Percentiles rank a stretch among this genome's conserved stretches.
phyloP scores from a whole-genome alignment of 768 basidiomycete genomes.

The Pholiota molesta region DNA sequence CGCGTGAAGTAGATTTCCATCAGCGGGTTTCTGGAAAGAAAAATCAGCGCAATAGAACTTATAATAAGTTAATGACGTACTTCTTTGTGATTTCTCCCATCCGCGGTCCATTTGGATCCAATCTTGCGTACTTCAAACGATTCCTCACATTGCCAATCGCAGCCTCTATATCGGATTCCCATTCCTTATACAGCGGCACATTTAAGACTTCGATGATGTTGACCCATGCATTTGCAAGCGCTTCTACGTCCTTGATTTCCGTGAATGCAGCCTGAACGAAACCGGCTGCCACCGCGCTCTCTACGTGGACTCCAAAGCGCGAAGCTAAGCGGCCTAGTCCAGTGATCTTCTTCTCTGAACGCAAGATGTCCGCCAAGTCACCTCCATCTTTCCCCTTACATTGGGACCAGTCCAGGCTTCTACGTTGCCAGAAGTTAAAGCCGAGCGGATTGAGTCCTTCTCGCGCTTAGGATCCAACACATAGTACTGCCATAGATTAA shows the following conservation, averaged over 20 bases:
- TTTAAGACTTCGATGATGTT: conserved; percentile 86
- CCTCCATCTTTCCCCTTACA: conserved; percentile 54
- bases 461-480: conserved; percentile 77
- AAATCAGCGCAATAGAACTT: conserved; percentile 1
- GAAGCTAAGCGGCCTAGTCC: conserved; percentile 63
- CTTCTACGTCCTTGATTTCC: conserved; percentile 48
- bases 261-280: conserved; percentile 71
- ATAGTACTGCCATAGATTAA: conserved; percentile 93
- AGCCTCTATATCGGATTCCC: conserved; percentile 78
- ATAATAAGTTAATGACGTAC: conserved; percentile 48
- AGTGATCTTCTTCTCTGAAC: conserved; percentile 53
- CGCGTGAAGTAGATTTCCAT: conserved; percentile 95
- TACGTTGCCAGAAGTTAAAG: conserved; percentile 50
- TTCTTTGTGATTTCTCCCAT: conserved; percentile 74
- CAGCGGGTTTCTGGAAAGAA: conserved; percentile 65
- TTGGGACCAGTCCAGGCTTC: conserved; percentile 64
- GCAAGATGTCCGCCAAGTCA: conserved; percentile 69
- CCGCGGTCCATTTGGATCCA: conserved; percentile 84
- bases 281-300: conserved; percentile 69
- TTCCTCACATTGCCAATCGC: conserved; percentile 78
- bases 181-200: conserved; percentile 84
- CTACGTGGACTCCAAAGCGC: conserved; percentile 69
- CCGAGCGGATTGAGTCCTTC: conserved; percentile 56
- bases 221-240: conserved; percentile 73
- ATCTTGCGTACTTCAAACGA: conserved; percentile 75